phyloP scores from a whole-genome alignment of 305 asterid species.

The Fraxinus angustifolia region DNA sequence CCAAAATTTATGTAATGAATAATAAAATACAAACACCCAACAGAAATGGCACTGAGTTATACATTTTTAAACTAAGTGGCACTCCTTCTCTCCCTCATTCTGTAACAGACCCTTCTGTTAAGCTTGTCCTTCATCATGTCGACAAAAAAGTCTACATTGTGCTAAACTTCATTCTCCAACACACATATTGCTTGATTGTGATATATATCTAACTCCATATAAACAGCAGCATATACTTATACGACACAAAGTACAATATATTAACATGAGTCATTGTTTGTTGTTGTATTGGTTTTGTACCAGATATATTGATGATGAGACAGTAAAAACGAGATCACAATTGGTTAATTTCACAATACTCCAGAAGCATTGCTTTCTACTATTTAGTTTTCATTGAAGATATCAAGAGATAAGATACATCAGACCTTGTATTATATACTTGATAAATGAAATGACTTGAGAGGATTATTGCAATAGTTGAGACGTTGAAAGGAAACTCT shows the following conservation, averaged over 20 bases:
- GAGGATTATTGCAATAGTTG: not conserved
- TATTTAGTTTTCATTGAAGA: not conserved
- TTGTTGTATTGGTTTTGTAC: not conserved
- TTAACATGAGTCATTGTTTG: not conserved
- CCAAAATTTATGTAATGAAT: constrained; percentile 4
- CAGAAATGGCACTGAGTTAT: constrained; percentile 7
- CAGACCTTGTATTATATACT: constrained; percentile 1
- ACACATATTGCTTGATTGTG: not conserved
- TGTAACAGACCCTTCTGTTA: not conserved
- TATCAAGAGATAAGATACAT: not conserved
- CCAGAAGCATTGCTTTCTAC: constrained; percentile 8
- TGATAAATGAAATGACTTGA: not conserved
- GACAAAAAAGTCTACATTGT: not conserved
- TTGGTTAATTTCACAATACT: constrained; percentile 2
- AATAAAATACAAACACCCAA: not conserved
- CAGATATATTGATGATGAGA: not conserved
- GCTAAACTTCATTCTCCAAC: not conserved
- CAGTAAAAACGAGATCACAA: not conserved
- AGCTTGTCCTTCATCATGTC: not conserved
- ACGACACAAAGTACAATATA: not conserved
- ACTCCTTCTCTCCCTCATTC: not conserved
- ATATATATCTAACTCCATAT: not conserved
- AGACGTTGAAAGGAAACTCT: not conserved
- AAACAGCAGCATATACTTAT: not conserved
- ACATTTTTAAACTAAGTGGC: not conserved